Conservation (phyloP, 805 yeast genomes). For the Pichia insulana region DNA sequence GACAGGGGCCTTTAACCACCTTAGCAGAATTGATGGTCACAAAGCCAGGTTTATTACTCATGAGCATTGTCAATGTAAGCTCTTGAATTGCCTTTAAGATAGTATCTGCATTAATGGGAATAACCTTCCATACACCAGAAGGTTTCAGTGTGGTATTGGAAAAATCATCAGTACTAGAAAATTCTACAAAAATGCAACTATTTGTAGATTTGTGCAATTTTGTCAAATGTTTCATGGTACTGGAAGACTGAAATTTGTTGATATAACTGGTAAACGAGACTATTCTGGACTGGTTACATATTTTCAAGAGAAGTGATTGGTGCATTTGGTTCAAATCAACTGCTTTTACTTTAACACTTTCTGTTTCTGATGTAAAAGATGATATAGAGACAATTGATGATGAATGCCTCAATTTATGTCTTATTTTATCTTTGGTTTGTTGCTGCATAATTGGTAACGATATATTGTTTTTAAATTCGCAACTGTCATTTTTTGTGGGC, state of each 20-base stretch:
- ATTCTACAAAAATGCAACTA: slow-evolving; percentile 30
- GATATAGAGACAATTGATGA: slow-evolving; percentile 39
- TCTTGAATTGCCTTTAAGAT: slow-evolving; percentile 39
- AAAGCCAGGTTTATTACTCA: slow-evolving; percentile 37
- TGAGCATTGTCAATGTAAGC: slow-evolving; percentile 32
- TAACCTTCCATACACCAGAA: slow-evolving; percentile 36
- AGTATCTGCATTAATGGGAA: slow-evolving; percentile 43
- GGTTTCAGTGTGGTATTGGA: slow-evolving; percentile 24
- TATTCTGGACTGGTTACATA: slow-evolving; percentile 28
- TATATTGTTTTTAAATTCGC: slow-evolving; percentile 30
- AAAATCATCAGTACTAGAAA: slow-evolving; percentile 39
- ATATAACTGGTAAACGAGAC: slow-evolving; percentile 27
- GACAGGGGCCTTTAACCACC: slow-evolving; percentile 36
- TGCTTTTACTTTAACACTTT: slow-evolving; percentile 20
- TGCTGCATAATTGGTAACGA: slow-evolving; percentile 54
- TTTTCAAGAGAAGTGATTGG: slow-evolving; percentile 26
- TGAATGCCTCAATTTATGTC: slow-evolving; percentile 43
- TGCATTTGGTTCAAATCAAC: slow-evolving; percentile 28
- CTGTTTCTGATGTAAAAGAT: slow-evolving; percentile 15
- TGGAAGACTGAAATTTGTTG: slow-evolving; percentile 13
- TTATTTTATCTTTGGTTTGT: slow-evolving; percentile 45
- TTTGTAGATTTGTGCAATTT: not conserved
- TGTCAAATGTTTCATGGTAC: slow-evolving; percentile 9
- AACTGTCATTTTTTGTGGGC: slow-evolving; percentile 13
- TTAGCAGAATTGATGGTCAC: slow-evolving; percentile 34